Percentiles rank a stretch among this genome's conserved stretches.
Conservation (phyloP, 1,284 basidiomycete species). For the Cutaneotrichosporon cavernicola region DNA sequence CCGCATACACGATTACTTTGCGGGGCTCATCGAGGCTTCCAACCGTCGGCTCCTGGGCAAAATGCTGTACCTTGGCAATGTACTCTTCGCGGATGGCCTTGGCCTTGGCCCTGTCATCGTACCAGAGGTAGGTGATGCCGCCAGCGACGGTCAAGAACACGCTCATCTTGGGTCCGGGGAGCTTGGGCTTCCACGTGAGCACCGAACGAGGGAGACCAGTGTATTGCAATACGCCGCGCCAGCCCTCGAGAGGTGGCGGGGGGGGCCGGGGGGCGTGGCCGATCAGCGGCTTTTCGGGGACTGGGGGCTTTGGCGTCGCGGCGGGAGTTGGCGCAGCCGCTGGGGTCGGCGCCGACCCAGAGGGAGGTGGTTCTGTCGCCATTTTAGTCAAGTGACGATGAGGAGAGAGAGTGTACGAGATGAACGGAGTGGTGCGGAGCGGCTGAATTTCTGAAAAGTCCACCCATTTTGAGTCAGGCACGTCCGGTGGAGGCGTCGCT, state of each 20-base stretch:
- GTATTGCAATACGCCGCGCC: conserved; percentile 52
- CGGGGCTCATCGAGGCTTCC: conserved; percentile 67
- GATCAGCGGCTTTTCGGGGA: conserved; percentile 6
- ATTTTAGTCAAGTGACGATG: neutral
- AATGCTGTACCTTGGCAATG: conserved; percentile 71
- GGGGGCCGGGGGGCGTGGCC: conserved; percentile 16
- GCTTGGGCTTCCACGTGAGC: conserved; percentile 55
- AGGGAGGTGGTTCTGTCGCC: conserved; percentile 1
- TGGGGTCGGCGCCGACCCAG: neutral
- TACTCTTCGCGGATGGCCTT: conserved; percentile 74
- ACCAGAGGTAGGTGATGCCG: conserved; percentile 69
- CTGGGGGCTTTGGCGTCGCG: neutral
- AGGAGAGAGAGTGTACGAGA: neutral
- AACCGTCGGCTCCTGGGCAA: conserved; percentile 67
- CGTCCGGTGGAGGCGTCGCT: neutral
- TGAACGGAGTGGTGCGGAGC: neutral
- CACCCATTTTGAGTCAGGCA: conserved; percentile 3
- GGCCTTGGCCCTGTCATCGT: conserved; percentile 80
- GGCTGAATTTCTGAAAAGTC: conserved; percentile 2
- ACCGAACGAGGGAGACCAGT: conserved; percentile 56
- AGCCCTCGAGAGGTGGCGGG: conserved; percentile 36
- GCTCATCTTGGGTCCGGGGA: conserved; percentile 84
- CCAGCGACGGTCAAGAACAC: conserved; percentile 80
- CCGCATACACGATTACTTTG: conserved; percentile 81
- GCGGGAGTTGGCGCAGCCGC: neutral